These are phyloP conservation scores for Sutorius australiensis DNA, from an alignment of 768 basidiomycete species.

Conservation along the genomic window DNA sequence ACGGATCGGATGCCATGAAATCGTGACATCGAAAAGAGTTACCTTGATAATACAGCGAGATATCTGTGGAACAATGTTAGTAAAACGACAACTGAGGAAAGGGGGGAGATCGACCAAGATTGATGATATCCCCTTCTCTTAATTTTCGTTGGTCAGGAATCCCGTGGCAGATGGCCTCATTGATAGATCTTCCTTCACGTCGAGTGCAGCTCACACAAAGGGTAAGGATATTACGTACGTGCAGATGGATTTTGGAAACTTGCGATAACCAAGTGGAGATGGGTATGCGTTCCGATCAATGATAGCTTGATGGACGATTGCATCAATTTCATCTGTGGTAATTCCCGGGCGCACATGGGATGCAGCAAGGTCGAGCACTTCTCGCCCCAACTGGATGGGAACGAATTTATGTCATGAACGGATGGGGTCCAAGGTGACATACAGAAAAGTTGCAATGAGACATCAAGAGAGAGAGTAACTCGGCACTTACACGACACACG, in stretches of 20 bases:
- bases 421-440: not conserved
- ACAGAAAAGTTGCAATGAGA: not conserved
- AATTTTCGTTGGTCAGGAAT: constrained; percentile 85
- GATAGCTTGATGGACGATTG: constrained; percentile 86
- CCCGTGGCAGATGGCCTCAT: constrained; percentile 97
- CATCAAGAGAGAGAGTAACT: not conserved
- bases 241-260: constrained; percentile 95
- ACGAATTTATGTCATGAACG: not conserved
- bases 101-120: constrained; percentile 60
- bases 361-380: constrained; percentile 92
- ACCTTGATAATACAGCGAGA: constrained; percentile 80
- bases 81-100: constrained; percentile 7
- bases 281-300: constrained; percentile 93
- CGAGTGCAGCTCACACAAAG: not conserved
- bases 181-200: constrained; percentile 61
- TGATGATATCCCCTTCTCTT: constrained; percentile 93
- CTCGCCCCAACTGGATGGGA: constrained; percentile 65
- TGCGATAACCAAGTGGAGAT: constrained; percentile 86
- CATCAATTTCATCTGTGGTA: constrained; percentile 94
- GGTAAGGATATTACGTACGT: constrained; percentile 52
- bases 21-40: constrained; percentile 8
- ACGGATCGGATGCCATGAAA: not conserved
- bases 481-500: constrained; percentile 69
- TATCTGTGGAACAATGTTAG: constrained; percentile 46
- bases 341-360: constrained; percentile 85